Evolutionary conservation across 441 rosid genomes (phyloP).

Genomic region (Kokia cookei): DNA sequence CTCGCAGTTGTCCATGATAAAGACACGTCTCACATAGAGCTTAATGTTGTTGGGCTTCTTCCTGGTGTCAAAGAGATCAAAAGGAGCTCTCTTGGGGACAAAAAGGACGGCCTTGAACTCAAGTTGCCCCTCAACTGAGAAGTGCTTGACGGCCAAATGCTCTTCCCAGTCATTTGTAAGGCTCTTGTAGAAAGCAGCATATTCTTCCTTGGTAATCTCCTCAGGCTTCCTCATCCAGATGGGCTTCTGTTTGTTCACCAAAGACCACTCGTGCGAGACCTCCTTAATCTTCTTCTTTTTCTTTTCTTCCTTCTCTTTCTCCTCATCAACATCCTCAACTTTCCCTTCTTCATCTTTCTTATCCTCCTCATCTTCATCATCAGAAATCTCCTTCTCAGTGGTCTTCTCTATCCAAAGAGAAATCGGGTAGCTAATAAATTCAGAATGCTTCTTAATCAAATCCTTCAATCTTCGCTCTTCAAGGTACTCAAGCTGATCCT

Average conservation of each 20-base stretch:
- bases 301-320: constrained; percentile 65
- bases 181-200: constrained; percentile 75
- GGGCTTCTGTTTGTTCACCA: constrained; percentile 71
- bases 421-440: constrained; percentile 64
- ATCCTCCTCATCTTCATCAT: constrained; percentile 70
- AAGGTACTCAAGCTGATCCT: constrained; percentile 67
- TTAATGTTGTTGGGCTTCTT: constrained; percentile 73
- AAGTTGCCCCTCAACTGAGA: constrained; percentile 69
- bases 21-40: constrained; percentile 72
- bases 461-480: constrained; percentile 68
- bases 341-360: constrained; percentile 72
- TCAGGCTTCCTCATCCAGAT: constrained; percentile 81
- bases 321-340: constrained; percentile 71
- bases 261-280: constrained; percentile 58
- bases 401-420: constrained; percentile 73
- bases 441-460: constrained; percentile 63
- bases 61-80: constrained; percentile 64
- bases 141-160: constrained; percentile 65
- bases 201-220: constrained; percentile 65
- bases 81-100: constrained; percentile 56
- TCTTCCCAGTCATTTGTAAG: constrained; percentile 74
- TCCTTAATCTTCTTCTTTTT: constrained; percentile 78
- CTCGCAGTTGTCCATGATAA: constrained; percentile 76
- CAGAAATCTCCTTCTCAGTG: constrained; percentile 62
- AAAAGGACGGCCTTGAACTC: constrained; percentile 68